Conservation (phyloP, 495 filamentous ascomycete genomes). For the Talaromyces trachyspermus region DNA sequence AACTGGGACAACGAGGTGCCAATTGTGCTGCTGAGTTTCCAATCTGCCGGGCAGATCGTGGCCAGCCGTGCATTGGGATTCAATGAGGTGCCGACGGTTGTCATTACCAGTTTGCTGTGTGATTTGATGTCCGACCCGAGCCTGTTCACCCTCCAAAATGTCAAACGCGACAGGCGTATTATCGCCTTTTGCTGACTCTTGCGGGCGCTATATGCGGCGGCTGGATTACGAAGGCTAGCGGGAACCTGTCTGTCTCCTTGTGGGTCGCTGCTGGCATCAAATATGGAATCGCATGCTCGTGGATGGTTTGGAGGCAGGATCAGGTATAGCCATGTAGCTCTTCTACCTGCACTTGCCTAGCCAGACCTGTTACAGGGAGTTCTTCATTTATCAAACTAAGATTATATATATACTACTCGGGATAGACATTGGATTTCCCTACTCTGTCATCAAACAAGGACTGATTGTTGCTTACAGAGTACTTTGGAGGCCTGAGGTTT, state of each 20-base stretch:
- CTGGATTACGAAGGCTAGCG: slow-evolving; percentile 51
- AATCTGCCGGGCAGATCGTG: slow-evolving; percentile 63
- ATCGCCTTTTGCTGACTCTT: slow-evolving; percentile 49
- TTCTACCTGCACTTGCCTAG: no score
- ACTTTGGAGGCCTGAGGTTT: no score
- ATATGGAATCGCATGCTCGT: no score
- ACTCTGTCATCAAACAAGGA: no score
- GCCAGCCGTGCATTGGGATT: slow-evolving; percentile 55
- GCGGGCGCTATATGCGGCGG: slow-evolving; percentile 57
- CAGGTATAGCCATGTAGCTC: no score
- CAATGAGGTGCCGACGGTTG: slow-evolving; percentile 65
- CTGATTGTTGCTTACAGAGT: no score
- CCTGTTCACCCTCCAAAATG: slow-evolving; percentile 42
- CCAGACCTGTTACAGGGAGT: no score
- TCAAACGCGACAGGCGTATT: slow-evolving; percentile 57
- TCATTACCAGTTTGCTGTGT: slow-evolving; percentile 63
- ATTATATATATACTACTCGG: no score
- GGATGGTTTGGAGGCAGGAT: no score
- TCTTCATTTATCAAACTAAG: no score
- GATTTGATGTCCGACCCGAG: slow-evolving; percentile 56
- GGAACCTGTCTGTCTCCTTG: slow-evolving; percentile 41
- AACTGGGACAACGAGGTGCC: slow-evolving; percentile 46
- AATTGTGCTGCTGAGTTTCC: slow-evolving; percentile 60
- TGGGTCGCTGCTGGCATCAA: slow-evolving; percentile 61
- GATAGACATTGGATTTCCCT: no score